Evolutionary conservation across 2,329 filamentous ascomycete species (phyloP).

Genomic region (Alternaria atra): DNA sequence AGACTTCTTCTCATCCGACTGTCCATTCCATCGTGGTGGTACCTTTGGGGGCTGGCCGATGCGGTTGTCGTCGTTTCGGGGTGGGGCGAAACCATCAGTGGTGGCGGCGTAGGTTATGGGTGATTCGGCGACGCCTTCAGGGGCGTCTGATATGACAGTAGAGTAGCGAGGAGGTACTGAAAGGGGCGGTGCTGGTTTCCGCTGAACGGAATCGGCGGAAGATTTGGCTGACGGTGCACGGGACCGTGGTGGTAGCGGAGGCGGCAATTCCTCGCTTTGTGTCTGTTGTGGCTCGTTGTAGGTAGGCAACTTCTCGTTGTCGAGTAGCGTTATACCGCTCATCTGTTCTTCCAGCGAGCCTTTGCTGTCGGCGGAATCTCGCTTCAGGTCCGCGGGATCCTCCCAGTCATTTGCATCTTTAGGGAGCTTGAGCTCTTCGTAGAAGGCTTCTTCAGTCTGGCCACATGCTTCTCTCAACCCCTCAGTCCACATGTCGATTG

Average conservation of each 20-base stretch:
- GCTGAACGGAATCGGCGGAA: slow-evolving; percentile 43
- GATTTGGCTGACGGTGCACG: slow-evolving; percentile 35
- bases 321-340: slow-evolving; percentile 55
- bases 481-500: slow-evolving; percentile 57
- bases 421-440: slow-evolving; percentile 53
- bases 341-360: slow-evolving; percentile 49
- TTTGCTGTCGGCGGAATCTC: slow-evolving; percentile 32
- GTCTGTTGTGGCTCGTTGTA: slow-evolving; percentile 24
- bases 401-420: slow-evolving; percentile 56
- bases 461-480: slow-evolving; percentile 55
- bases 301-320: slow-evolving; percentile 47
- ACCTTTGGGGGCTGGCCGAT: slow-evolving; percentile 17
- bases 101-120: slow-evolving; percentile 52
- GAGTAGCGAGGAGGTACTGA: slow-evolving; percentile 57
- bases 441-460: slow-evolving; percentile 50
- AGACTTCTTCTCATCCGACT: slow-evolving; percentile 48
- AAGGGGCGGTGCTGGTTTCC: slow-evolving; percentile 55
- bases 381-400: slow-evolving; percentile 54
- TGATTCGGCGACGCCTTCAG: slow-evolving; percentile 48
- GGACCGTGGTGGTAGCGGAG: slow-evolving; percentile 53
- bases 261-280: slow-evolving; percentile 30
- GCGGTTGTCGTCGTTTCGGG: slow-evolving; percentile 24
- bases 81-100: slow-evolving; percentile 52
- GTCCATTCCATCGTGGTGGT: slow-evolving; percentile 29
- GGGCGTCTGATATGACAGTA: slow-evolving; percentile 52